Conservation (phyloP, 1,284 basidiomycete species). For the Pholiota adiposa region DNA sequence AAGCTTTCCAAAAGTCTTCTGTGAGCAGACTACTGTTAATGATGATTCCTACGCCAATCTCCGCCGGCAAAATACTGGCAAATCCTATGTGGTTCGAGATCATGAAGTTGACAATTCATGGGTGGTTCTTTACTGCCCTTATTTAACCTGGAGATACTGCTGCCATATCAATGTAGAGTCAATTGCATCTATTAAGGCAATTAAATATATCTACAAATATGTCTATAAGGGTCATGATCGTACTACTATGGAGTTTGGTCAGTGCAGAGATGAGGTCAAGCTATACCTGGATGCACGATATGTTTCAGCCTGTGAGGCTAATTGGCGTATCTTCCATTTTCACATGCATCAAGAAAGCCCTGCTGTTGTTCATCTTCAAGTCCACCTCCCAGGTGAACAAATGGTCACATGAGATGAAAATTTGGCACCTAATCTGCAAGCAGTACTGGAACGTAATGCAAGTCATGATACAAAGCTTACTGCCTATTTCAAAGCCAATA, state of each 20-base stretch:
- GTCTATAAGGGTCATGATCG: too few species aligned
- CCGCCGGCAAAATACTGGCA: too few species aligned
- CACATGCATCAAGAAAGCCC: slow-evolving; percentile 36
- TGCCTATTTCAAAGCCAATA: slow-evolving; percentile 42
- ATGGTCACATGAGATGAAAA: slow-evolving; percentile 34
- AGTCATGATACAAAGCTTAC: slow-evolving; percentile 32
- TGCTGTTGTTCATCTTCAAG: slow-evolving; percentile 34
- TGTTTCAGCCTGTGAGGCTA: slow-evolving; percentile 38
- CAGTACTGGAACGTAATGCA: slow-evolving; percentile 25
- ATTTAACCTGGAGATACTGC: too few species aligned
- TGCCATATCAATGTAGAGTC: too few species aligned
- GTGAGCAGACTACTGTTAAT: slow-evolving; percentile 36
- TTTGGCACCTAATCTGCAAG: slow-evolving; percentile 21
- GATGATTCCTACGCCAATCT: too few species aligned
- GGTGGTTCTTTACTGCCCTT: too few species aligned
- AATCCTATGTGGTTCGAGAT: too few species aligned
- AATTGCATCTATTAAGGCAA: too few species aligned
- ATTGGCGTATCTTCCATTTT: slow-evolving; percentile 39
- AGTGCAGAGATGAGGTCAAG: slow-evolving; percentile 37
- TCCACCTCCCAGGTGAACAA: slow-evolving; percentile 41
- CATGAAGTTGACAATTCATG: too few species aligned
- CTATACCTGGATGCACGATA: slow-evolving; percentile 40
- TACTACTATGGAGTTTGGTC: slow-evolving; percentile 38
- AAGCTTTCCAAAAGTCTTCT: slow-evolving; percentile 29
- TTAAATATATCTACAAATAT: too few species aligned